Evolutionary conservation across 306 rosid species (phyloP), one percentile per base, ranked within the genome.

Genomic region (Vicia faba): DNA sequence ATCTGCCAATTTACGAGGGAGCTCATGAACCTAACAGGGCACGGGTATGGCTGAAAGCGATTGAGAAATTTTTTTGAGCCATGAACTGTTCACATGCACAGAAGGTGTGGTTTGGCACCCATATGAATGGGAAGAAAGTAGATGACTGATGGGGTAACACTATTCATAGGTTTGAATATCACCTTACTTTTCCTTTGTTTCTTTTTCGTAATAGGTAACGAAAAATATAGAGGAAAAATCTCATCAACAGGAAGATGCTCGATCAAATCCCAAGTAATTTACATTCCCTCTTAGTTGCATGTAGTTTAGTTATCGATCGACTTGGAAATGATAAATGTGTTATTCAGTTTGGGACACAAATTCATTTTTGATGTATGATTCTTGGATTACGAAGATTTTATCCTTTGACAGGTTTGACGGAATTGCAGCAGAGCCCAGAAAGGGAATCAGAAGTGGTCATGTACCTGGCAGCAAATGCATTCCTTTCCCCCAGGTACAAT

Each of bases 381-480:
- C 33, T 68, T 75, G 67, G 46, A 71, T 79, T 61, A 70, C 56
- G 61, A 80, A 56, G 61, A 61, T 84, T 29, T 64, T 63, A 69
- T 80, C 38, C 13, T 71, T 67, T 74, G 75, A 45, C 87, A 91
- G 97, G 78, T 91, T 91, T 26, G 91, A 86, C 72, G 97, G 93
- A 81, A 45, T 78, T 75, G 91, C 83, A 31, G 76, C 80, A 4
- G 97, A 91, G 72, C 97, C 97, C 25, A 82, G 97, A 49, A 91
- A 86, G 81, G 96, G 97, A 64, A 86, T 91, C 69, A 83, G 86
- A 83, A 83, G 91, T 61, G 97, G 97, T 74, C 97, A 91, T 68
- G 93, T 91, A 70, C 97, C 97, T 57, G 89, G 91, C 61, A 91
- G 97, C 87, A 88, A 85, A 75, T 91, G 97, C 81, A 48, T 88